Conservation (phyloP, 441 rosid genomes). For the Corymbia calophylla region DNA sequence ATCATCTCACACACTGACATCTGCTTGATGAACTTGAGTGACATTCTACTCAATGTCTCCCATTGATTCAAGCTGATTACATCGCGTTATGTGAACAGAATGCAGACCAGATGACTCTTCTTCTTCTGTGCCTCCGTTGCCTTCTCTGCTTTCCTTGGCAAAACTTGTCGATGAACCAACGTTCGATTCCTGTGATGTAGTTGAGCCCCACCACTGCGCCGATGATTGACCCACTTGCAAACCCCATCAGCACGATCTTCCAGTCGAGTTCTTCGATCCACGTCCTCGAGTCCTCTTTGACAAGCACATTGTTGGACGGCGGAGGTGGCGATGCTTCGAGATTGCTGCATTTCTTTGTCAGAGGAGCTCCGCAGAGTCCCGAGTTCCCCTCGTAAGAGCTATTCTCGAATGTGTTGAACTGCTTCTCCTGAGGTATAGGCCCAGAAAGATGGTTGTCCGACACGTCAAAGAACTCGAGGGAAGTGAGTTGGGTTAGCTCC, state of each 20-base stretch:
- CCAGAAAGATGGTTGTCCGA: not conserved
- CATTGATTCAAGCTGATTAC: not conserved
- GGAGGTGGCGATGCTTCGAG: not conserved
- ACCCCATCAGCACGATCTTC: not conserved
- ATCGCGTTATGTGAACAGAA: not conserved
- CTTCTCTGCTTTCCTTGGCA: not conserved
- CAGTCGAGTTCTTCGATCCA: not conserved
- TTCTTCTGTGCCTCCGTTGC: not conserved
- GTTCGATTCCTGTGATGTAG: not conserved
- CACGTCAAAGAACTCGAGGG: not conserved
- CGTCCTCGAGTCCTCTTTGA: not conserved
- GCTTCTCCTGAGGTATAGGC: not conserved
- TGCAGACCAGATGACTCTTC: not conserved
- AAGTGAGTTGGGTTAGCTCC: not conserved
- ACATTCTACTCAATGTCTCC: too few relatives aligned
- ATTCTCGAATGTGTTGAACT: not conserved
- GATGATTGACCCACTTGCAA: not conserved
- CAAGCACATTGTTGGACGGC: not conserved
- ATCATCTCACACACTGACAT: not conserved
- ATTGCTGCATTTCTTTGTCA: not conserved
- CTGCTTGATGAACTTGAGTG: too few relatives aligned
- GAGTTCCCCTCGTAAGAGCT: not conserved
- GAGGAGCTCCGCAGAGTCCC: not conserved
- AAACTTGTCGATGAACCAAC: not conserved
- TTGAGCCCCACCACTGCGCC: not conserved